Evolutionary conservation across 768 basidiomycete genomes (phyloP).

Genomic region (Leccinum obscurum): DNA sequence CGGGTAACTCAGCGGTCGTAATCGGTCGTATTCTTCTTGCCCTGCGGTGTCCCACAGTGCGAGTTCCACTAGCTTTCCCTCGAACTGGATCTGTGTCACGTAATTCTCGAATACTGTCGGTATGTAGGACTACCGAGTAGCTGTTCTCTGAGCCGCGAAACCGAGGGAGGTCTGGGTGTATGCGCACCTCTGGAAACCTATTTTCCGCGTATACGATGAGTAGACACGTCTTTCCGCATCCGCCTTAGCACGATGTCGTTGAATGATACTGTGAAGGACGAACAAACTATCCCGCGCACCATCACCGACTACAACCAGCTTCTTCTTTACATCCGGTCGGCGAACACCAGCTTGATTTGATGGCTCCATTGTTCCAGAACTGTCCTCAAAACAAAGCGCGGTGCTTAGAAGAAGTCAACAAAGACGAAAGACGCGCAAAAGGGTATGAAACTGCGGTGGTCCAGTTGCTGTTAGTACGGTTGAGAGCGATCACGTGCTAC

Average conservation of each 20-base stretch:
- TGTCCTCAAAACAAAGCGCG: constrained; percentile 1
- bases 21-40: constrained; percentile 93
- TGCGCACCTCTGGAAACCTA: constrained; percentile 87
- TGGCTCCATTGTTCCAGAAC: constrained; percentile 25
- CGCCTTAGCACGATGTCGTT: constrained; percentile 49
- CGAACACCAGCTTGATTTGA: constrained; percentile 35
- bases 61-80: constrained; percentile 87
- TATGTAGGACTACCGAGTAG: constrained; percentile 68
- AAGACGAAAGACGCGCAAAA: constrained; percentile 7
- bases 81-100: constrained; percentile 82
- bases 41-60: constrained; percentile 99
- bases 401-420: background rate
- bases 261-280: constrained; percentile 28
- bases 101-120: constrained; percentile 96
- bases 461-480: background rate
- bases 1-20: constrained; percentile 83
- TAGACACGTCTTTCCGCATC: constrained; percentile 92
- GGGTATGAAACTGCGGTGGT: background rate
- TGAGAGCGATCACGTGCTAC: constrained; percentile 18
- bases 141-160: constrained; percentile 22
- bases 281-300: constrained; percentile 50
- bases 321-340: constrained; percentile 80
- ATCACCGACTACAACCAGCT: constrained; percentile 87
- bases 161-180: constrained; percentile 1
- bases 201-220: constrained; percentile 97